Evolutionary conservation across 805 yeast species (phyloP), one percentile per base, ranked within the genome.

Genomic region (Yamadazyma tumulicola): DNA sequence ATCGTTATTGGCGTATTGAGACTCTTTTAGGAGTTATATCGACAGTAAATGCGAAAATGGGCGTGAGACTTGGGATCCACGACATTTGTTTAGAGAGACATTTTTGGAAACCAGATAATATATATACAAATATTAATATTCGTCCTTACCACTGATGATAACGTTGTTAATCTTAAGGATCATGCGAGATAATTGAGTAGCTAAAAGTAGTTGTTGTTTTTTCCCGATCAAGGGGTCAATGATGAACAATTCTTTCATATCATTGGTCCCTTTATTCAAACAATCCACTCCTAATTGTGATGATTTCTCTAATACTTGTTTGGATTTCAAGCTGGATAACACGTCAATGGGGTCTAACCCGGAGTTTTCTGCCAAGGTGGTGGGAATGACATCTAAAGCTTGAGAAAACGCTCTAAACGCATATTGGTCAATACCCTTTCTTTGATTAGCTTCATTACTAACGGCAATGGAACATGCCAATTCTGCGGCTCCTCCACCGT

Each of bases 401-500:
- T 74, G 74, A 6, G 97, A 75, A 61, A 93, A 93, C 1, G 96
- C 95, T 55, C 97, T 80, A 79, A 93, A 87, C 0, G 97, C 97
- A 58, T 93, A 93, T 69, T 94, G 98, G 52, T 91, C 97, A 44
- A 91, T 91, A 38, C 97, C 97, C 50, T 81, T 81, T 62, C 85
- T 95, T 54, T 77, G 79, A 59, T 91, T 96, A 32, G 97, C 97
- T 46, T 84, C 95, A 32, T 82, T 85, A 38, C 87, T 72, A 11
- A 93, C 95, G 12, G 93, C 94, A 48, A 93, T 66, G 10, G 97
- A 88, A 69, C 95, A 84, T 2, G 96, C 75, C 34, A 93, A 80
- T 67, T 93, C 99, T 23, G 97, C 94, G 15, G 98, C 95, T 48
- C 99, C 99, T 50, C 99, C 99, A 45, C 99, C 99, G 55, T 93